A percentile compares a stretch with the other conserved stretches of the same genome.
Conservation (phyloP, 495 filamentous ascomycete genomes). For the Podospora tetraspora region DNA sequence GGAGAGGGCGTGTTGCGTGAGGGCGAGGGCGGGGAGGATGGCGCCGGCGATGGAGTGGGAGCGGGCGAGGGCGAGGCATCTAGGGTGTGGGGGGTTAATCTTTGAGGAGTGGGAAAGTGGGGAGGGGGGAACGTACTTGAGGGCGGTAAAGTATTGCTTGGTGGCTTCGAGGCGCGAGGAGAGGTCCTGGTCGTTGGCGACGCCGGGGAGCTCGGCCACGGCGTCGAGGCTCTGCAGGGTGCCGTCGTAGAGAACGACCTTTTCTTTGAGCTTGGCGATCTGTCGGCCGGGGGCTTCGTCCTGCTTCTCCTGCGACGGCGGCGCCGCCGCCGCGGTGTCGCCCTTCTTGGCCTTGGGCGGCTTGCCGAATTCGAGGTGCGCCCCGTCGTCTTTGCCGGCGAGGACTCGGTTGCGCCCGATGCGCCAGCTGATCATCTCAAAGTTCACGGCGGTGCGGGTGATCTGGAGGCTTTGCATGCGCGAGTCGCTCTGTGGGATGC, state of each 20-base stretch:
- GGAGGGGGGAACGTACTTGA: slow-evolving; percentile 56
- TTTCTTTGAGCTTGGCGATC: slow-evolving; percentile 75
- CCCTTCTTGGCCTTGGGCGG: slow-evolving; percentile 38
- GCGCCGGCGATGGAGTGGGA: slow-evolving; percentile 73
- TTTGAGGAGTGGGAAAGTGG: neutral
- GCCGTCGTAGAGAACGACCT: slow-evolving; percentile 87
- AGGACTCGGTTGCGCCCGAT: slow-evolving; percentile 88
- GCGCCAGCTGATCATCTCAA: slow-evolving; percentile 87
- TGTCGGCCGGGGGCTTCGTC: slow-evolving; percentile 61
- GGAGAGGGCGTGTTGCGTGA: slow-evolving; percentile 64
- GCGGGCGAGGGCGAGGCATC: slow-evolving; percentile 78
- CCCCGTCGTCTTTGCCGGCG: slow-evolving; percentile 71
- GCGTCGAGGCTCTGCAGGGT: slow-evolving; percentile 85
- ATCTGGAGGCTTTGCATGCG: slow-evolving; percentile 91
- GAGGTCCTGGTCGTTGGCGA: slow-evolving; percentile 78
- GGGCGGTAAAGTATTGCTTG: slow-evolving; percentile 75
- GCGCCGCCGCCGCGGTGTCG: slow-evolving; percentile 39
- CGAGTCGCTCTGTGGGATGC: slow-evolving; percentile 75
- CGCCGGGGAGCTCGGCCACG: slow-evolving; percentile 80
- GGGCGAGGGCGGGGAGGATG: slow-evolving; percentile 75
- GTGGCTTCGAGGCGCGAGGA: slow-evolving; percentile 71
- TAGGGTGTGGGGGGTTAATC: slow-evolving; percentile 30
- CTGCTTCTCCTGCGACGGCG: slow-evolving; percentile 34
- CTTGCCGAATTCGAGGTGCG: slow-evolving; percentile 49
- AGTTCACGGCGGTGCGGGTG: slow-evolving; percentile 87